Conservation (phyloP, 768 basidiomycete genomes). For the Rickenella mellea region DNA sequence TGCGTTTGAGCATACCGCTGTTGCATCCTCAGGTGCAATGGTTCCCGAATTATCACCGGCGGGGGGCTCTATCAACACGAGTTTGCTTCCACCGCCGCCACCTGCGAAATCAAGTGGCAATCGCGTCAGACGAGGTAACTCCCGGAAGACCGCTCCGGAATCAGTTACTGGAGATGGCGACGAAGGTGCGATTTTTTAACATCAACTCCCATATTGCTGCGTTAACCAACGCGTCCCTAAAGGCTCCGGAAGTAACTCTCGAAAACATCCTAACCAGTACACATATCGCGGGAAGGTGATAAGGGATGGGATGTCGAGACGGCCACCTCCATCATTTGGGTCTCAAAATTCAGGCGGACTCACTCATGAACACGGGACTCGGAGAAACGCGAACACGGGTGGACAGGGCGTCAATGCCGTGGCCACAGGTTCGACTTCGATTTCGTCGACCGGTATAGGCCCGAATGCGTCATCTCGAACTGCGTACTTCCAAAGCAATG, state of each 20-base stretch:
- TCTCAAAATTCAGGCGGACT: constrained; percentile 21
- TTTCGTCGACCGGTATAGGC: constrained; percentile 26
- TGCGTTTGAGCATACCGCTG: constrained; percentile 47
- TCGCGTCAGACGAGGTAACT: constrained; percentile 35
- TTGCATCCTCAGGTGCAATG: constrained; percentile 33
- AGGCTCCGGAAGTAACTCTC: constrained; percentile 6
- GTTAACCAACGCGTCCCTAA: constrained; percentile 25
- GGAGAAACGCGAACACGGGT: constrained; percentile 36
- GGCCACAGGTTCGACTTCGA: constrained; percentile 23
- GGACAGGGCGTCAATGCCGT: constrained; percentile 26
- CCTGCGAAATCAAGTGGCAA: constrained; percentile 19
- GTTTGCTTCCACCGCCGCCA: constrained; percentile 19
- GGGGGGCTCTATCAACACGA: constrained; percentile 1
- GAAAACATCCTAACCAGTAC: constrained; percentile 40
- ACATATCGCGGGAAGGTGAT: constrained; percentile 24
- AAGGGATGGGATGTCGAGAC: constrained; percentile 20
- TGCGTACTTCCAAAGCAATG: constrained; percentile 72
- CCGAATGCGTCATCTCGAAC: constrained; percentile 27
- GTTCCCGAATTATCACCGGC: constrained; percentile 9
- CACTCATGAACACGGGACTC: constrained; percentile 35
- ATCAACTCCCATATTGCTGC: constrained; percentile 9
- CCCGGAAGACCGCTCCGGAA: constrained; percentile 3
- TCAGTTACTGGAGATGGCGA: constrained; percentile 37
- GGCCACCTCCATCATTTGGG: constrained; percentile 15
- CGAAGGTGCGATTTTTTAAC: constrained; percentile 38